phyloP scores from a whole-genome alignment of 805 yeast genomes.

The Schwanniomyces sp. region DNA sequence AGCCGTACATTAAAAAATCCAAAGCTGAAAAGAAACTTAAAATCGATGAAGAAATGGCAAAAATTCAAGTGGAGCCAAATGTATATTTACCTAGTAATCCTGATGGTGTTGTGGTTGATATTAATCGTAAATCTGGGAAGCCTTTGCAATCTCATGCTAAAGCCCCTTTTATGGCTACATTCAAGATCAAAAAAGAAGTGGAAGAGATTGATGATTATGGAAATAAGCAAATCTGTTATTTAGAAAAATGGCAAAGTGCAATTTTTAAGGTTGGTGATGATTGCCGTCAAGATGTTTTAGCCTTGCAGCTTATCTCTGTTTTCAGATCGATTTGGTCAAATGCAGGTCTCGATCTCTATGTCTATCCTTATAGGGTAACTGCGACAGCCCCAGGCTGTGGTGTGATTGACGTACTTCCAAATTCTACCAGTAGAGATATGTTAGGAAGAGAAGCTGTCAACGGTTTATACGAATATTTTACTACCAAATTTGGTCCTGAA shows the following conservation, averaged over 20 bases:
- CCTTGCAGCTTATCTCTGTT: conserved; percentile 85
- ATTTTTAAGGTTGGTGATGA: conserved; percentile 99
- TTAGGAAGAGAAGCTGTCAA: conserved; percentile 98
- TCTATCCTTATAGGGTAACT: conserved; percentile 91
- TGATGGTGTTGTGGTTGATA: conserved; percentile 90
- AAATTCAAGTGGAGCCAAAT: conserved; percentile 39
- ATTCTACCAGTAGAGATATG: conserved; percentile 96
- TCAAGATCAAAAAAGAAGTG: conserved; percentile 69
- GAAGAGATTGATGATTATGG: conserved; percentile 43
- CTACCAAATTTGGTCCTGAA: conserved; percentile 93
- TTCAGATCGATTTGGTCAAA: conserved; percentile 89
- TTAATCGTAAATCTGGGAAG: conserved; percentile 86
- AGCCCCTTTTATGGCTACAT: conserved; percentile 97
- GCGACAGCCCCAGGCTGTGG: conserved; percentile 99
- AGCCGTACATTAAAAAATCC: conserved; percentile 89
- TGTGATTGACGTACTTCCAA: conserved; percentile 95
- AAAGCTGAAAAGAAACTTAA: conserved; percentile 95
- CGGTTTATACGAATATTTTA: conserved; percentile 90
- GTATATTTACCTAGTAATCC: conserved; percentile 97
- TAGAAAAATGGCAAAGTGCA: conserved; percentile 88
- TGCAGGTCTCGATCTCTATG: conserved; percentile 85
- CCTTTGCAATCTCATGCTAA: conserved; percentile 98
- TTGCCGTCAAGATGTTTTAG: conserved; percentile 95
- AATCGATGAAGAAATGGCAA: conserved; percentile 93
- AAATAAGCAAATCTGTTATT: conserved; percentile 28